phyloP scores from a whole-genome alignment of 2,329 filamentous ascomycete species.

The Botrytis galanthina region DNA sequence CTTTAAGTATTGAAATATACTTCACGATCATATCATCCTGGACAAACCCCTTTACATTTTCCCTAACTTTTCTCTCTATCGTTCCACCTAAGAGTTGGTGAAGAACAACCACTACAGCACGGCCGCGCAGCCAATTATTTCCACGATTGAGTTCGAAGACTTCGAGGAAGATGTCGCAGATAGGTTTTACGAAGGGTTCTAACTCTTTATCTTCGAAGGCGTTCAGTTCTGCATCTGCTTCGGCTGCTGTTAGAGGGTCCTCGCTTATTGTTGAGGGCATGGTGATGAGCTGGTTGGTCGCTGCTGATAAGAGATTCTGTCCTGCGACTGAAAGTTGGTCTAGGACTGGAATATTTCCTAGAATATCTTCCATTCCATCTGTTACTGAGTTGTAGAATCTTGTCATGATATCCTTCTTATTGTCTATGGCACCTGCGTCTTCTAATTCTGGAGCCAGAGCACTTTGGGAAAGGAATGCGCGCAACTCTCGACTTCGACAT shows the following conservation, averaged over 20 bases:
- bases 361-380: conserved; percentile 96
- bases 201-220: conserved; percentile 88
- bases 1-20: conserved; percentile 71
- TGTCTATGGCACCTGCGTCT: conserved; percentile 53
- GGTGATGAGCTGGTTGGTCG: conserved; percentile 60
- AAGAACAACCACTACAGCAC: conserved; percentile 92
- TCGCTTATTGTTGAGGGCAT: conserved; percentile 53
- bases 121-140: conserved; percentile 94
- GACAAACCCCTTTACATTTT: conserved; percentile 70
- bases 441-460: conserved; percentile 66
- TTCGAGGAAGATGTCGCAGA: conserved; percentile 96
- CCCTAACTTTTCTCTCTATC: conserved; percentile 91
- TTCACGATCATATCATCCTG: conserved; percentile 76
- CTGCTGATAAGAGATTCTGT: conserved; percentile 83
- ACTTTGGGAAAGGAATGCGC: conserved; percentile 88
- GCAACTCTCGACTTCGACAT: conserved; percentile 86
- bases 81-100: conserved; percentile 95
- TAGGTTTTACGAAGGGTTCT: conserved; percentile 96
- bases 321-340: conserved; percentile 92
- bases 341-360: conserved; percentile 92
- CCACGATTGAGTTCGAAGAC: conserved; percentile 91
- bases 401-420: conserved; percentile 84
- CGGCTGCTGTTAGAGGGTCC: conserved; percentile 55
- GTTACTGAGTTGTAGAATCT: conserved; percentile 95
- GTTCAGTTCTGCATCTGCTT: conserved; percentile 90